Conservation (phyloP, 352 stramenopile genomes). For the Peronospora belbahrii region DNA sequence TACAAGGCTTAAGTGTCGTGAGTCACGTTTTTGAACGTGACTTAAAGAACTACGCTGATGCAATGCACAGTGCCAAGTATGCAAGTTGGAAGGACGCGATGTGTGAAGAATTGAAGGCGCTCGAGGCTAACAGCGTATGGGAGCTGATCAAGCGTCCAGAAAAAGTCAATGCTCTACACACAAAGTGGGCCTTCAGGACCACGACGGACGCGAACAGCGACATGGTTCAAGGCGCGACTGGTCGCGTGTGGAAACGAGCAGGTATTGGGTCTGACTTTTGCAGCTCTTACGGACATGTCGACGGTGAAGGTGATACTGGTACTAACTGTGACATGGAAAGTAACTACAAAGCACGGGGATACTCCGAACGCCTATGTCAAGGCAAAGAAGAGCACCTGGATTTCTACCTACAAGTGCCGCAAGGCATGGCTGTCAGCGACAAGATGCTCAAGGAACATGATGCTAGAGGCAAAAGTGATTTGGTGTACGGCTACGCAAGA, state of each 20-base stretch:
- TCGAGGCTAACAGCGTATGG: too few relatives aligned
- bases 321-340: slow-evolving; percentile 4
- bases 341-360: slow-evolving; percentile 18
- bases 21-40: not conserved
- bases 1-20: not conserved
- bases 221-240: slow-evolving; percentile 14
- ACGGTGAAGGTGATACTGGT: slow-evolving; percentile 16
- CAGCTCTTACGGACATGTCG: not conserved
- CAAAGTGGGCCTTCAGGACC: slow-evolving; percentile 26
- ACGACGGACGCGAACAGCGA: slow-evolving; percentile 7
- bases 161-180: slow-evolving; percentile 2
- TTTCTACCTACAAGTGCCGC: too few relatives aligned
- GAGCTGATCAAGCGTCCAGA: too few relatives aligned
- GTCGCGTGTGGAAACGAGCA: slow-evolving; percentile 23
- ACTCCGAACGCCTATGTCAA: slow-evolving; percentile 27
- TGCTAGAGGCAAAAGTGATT: not conserved
- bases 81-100: not conserved
- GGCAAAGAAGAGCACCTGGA: slow-evolving; percentile 9
- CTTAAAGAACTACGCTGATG: not conserved
- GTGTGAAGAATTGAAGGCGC: too few relatives aligned
- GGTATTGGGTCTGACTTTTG: slow-evolving; percentile 9
- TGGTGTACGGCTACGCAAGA: slow-evolving; percentile 16
- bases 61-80: not conserved
- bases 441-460: slow-evolving; percentile 8
- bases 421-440: slow-evolving; percentile 6